A percentile compares a stretch with the other conserved stretches of the same genome.
Conservation (phyloP, 257 asterid species). For the Petunia secreta region DNA sequence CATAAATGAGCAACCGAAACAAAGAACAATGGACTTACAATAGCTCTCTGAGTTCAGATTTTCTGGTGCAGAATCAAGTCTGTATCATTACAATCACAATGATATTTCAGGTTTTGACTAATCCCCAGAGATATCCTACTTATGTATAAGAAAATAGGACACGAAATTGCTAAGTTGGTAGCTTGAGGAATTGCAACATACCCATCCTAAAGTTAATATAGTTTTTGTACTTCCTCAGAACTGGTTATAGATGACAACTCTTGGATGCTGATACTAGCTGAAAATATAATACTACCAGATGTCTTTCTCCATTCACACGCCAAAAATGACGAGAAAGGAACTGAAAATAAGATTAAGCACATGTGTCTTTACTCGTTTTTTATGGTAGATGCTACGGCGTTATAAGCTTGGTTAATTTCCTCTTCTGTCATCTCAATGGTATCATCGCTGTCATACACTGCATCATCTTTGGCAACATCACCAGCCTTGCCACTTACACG, state of each 20-base stretch:
- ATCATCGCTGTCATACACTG: slow-evolving; percentile 69
- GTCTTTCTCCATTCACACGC: background rate
- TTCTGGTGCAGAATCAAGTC: too few relatives aligned
- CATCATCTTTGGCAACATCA: slow-evolving; percentile 29
- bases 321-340: background rate
- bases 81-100: too few relatives aligned
- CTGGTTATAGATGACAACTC: slow-evolving; percentile 1
- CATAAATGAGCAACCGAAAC: too few relatives aligned
- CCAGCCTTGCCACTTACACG: slow-evolving; percentile 34
- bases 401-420: slow-evolving; percentile 79
- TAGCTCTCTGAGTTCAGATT: too few relatives aligned
- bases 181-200: background rate
- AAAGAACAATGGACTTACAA: too few relatives aligned
- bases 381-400: slow-evolving; percentile 40
- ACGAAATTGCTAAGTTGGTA: background rate
- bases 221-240: background rate
- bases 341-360: background rate
- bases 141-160: too few relatives aligned
- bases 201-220: background rate
- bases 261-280: background rate
- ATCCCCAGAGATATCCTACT: too few relatives aligned
- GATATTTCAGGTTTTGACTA: too few relatives aligned
- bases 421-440: slow-evolving; percentile 96
- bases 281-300: background rate
- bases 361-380: background rate